phyloP scores from a whole-genome alignment of 768 basidiomycete species.

The Leucocoprinus leucothites region DNA sequence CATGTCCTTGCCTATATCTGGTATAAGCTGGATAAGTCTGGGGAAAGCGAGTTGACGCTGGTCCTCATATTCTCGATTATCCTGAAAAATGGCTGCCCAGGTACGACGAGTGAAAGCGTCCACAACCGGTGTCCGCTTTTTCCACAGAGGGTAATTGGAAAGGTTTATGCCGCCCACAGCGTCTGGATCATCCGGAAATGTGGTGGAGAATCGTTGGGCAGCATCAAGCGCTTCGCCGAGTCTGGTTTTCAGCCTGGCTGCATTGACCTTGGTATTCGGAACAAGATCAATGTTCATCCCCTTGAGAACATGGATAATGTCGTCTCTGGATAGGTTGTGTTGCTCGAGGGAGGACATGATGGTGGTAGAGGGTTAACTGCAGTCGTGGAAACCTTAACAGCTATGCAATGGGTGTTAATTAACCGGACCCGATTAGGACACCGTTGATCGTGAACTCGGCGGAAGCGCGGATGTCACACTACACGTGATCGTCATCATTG shows the following conservation, averaged over 20 bases:
- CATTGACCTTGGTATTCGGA: constrained; percentile 25
- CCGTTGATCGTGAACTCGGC: background rate
- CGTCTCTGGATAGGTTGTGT: constrained; percentile 19
- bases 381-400: constrained; percentile 1
- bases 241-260: constrained; percentile 22
- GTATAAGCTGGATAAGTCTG: constrained; percentile 10
- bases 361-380: constrained; percentile 21
- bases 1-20: constrained; percentile 10
- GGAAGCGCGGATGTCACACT: background rate
- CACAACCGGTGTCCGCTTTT: constrained; percentile 5
- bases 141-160: constrained; percentile 7
- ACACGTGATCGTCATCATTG: background rate
- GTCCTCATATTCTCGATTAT: constrained; percentile 9
- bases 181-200: constrained; percentile 15
- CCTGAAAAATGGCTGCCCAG: constrained; percentile 11
- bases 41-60: constrained; percentile 10
- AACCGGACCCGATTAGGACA: background rate
- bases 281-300: constrained; percentile 28
- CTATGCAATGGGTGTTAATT: background rate
- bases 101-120: constrained; percentile 12
- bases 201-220: constrained; percentile 21
- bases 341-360: constrained; percentile 9
- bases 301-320: constrained; percentile 22
- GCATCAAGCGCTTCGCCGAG: constrained; percentile 23
- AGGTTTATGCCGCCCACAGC: background rate